Evolutionary conservation across 1,284 basidiomycete genomes (phyloP).

Genomic region (Moniliophthora roreri): DNA sequence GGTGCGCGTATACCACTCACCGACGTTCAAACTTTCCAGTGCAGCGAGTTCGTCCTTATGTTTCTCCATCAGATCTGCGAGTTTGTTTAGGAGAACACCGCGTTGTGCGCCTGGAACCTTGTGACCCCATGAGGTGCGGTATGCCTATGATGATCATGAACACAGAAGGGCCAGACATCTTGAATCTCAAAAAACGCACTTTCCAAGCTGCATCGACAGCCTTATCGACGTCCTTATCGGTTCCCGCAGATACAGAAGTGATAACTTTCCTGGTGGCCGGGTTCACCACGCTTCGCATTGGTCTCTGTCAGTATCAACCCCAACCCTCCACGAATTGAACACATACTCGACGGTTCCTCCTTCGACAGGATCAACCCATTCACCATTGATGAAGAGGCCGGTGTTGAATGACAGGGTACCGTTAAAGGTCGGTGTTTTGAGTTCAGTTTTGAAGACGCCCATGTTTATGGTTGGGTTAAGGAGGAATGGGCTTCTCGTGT

Average conservation of each 20-base stretch:
- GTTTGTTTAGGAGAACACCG: constrained; percentile 53
- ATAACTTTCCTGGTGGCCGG: background rate
- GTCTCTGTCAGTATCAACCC: background rate
- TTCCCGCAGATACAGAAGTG: background rate
- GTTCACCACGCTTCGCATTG: background rate
- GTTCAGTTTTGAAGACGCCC: background rate
- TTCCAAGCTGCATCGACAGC: background rate
- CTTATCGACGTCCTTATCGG: background rate
- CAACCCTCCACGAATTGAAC: background rate
- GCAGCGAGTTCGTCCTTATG: constrained; percentile 62
- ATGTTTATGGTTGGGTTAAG: too few relatives aligned
- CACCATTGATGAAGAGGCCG: background rate
- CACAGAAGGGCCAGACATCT: too few relatives aligned
- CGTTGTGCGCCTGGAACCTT: constrained; percentile 51
- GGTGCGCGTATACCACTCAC: constrained; percentile 18
- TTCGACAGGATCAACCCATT: constrained; percentile 4
- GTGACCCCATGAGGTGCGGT: constrained; percentile 58
- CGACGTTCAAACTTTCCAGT: constrained; percentile 64
- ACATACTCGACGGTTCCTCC: constrained; percentile 1
- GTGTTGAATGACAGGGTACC: background rate
- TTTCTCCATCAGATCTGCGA: constrained; percentile 66
- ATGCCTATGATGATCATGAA: constrained; percentile 37
- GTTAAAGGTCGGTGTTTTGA: background rate
- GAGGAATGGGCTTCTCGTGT: too few relatives aligned
- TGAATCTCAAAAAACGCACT: background rate